Conservation (phyloP, 2,329 filamentous ascomycete species). For the Akanthomyces lecanii region DNA sequence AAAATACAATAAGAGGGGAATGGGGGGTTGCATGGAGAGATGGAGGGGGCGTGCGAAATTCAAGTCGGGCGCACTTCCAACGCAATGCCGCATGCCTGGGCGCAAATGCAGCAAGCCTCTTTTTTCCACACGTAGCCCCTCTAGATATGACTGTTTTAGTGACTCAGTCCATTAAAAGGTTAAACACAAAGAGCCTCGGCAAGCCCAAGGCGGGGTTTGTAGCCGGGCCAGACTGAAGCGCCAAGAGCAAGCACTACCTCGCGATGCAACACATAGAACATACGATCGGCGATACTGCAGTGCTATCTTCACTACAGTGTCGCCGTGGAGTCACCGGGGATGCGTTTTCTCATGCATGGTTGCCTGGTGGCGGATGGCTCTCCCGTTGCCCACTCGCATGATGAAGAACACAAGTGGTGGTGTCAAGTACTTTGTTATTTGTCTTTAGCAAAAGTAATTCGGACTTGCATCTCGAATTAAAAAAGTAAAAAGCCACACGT, state of each 20-base stretch:
- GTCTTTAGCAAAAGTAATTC: background rate
- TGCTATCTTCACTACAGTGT: background rate
- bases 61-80: background rate
- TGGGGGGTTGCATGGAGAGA: constrained; percentile 7
- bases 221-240: background rate
- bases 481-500: too few species aligned
- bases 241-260: background rate
- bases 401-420: background rate
- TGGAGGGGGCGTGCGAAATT: constrained; percentile 16
- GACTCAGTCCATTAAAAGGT: background rate
- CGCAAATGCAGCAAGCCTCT: background rate
- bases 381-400: background rate
- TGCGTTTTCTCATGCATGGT: background rate
- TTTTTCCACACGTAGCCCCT: background rate
- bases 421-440: background rate
- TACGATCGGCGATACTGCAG: background rate
- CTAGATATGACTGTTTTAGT: background rate
- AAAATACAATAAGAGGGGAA: constrained; percentile 12
- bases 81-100: constrained; percentile 6
- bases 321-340: background rate
- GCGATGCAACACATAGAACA: background rate
- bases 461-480: too few species aligned
- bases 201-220: background rate
- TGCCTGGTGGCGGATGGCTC: background rate
- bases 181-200: background rate